These are phyloP conservation scores for Colletotrichum lindemuthianum DNA, from an alignment of 2,329 filamentous ascomycete species.

Conservation along the genomic window DNA sequence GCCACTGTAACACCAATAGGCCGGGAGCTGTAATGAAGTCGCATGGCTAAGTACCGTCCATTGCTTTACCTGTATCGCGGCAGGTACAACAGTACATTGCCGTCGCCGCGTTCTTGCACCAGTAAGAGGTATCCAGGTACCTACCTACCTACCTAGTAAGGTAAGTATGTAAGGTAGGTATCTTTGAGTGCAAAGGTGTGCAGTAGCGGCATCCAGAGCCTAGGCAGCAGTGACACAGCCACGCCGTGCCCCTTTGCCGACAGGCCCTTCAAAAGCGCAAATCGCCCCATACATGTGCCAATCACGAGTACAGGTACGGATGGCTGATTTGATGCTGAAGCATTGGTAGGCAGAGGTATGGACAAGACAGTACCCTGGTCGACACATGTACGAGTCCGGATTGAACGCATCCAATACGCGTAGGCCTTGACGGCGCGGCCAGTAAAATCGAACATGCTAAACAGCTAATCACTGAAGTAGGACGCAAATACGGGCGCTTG, in stretches of 20 bases:
- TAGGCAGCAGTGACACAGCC: conserved; percentile 35
- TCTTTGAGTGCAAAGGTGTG: not conserved
- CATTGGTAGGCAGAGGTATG: too few relatives aligned
- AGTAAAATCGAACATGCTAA: not conserved
- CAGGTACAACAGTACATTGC: too few relatives aligned
- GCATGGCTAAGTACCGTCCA: too few relatives aligned
- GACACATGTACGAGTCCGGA: too few relatives aligned
- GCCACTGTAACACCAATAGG: not conserved
- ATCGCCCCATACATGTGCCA: not conserved
- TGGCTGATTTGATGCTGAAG: too few relatives aligned
- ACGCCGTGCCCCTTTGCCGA: conserved; percentile 6
- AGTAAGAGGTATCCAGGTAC: not conserved
- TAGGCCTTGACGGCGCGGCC: too few relatives aligned
- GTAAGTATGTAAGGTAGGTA: too few relatives aligned
- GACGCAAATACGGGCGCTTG: conserved; percentile 7
- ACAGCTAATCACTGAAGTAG: not conserved
- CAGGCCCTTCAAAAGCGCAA: conserved; percentile 3
- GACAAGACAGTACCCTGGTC: too few relatives aligned
- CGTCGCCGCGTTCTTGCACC: too few relatives aligned
- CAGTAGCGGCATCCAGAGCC: not conserved
- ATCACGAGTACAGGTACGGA: too few relatives aligned
- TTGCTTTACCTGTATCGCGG: too few relatives aligned
- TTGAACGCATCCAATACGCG: too few relatives aligned
- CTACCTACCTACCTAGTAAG: not conserved
- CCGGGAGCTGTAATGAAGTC: not conserved